Conservation (phyloP, 2,329 filamentous ascomycete genomes). For the Claviceps capensis region DNA sequence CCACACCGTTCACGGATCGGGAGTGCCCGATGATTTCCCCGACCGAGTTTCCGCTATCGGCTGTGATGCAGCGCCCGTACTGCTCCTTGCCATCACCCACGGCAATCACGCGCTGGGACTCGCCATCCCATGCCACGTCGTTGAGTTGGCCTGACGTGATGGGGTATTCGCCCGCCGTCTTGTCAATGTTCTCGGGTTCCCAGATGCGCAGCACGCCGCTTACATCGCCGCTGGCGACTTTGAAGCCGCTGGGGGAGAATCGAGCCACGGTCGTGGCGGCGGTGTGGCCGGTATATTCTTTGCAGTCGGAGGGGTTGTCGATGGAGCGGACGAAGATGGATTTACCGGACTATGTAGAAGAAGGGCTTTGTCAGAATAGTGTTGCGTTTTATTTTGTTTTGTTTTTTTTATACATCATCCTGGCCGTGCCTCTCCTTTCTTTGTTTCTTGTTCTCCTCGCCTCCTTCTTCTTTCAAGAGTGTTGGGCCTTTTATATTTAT, state of each 20-base stretch:
- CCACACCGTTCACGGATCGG: slow-evolving; percentile 79
- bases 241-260: slow-evolving; percentile 89
- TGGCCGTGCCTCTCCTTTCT: neutral
- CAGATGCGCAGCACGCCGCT: slow-evolving; percentile 79
- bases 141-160: slow-evolving; percentile 94
- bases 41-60: slow-evolving; percentile 90
- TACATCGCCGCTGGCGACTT: slow-evolving; percentile 82
- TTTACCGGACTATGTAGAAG: slow-evolving; percentile 60
- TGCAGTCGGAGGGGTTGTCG: slow-evolving; percentile 70
- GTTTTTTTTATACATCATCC: neutral
- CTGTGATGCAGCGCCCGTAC: slow-evolving; percentile 87
- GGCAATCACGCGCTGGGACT: slow-evolving; percentile 90
- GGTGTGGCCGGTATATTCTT: slow-evolving; percentile 88
- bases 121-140: slow-evolving; percentile 94
- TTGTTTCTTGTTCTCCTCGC: neutral
- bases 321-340: slow-evolving; percentile 93
- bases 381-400: neutral
- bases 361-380: too few species aligned
- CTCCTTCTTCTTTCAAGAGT: neutral
- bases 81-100: slow-evolving; percentile 91
- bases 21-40: slow-evolving; percentile 90
- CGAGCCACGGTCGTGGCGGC: slow-evolving; percentile 80
- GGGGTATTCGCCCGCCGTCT: slow-evolving; percentile 84
- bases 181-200: slow-evolving; percentile 75
- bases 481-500: too few species aligned